These are phyloP conservation scores for Aspergillus sp. DNA, from an alignment of 2,329 filamentous ascomycete genomes.

Conservation along the genomic window DNA sequence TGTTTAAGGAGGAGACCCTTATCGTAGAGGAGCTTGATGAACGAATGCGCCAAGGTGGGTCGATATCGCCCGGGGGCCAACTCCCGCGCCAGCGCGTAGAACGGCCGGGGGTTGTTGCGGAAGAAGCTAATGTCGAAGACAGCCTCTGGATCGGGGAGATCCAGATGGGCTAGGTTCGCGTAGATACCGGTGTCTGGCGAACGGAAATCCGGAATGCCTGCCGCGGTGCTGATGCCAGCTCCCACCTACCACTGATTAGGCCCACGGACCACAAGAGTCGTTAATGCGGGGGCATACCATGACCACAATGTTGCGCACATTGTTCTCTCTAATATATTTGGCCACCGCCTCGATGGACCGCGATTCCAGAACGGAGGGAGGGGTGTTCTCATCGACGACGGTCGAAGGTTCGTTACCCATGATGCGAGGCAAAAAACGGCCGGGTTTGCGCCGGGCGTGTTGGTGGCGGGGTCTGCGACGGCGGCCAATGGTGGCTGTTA, in stretches of 20 bases:
- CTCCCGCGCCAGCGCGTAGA: constrained; percentile 89
- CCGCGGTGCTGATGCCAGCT: constrained; percentile 66
- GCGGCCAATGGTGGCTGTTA: constrained; percentile 18
- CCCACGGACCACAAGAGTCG: background rate
- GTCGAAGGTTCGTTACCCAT: constrained; percentile 87
- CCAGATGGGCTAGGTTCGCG: constrained; percentile 79
- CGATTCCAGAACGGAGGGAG: constrained; percentile 63
- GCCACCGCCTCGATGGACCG: constrained; percentile 73
- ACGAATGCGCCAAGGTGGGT: constrained; percentile 86
- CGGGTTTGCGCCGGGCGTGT: constrained; percentile 12
- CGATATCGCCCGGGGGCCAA: constrained; percentile 86
- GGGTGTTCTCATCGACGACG: constrained; percentile 61
- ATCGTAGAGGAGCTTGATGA: constrained; percentile 75
- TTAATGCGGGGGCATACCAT: constrained; percentile 52
- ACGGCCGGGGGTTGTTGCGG: constrained; percentile 75
- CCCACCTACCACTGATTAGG: constrained; percentile 57
- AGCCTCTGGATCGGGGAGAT: constrained; percentile 84
- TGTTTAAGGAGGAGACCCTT: constrained; percentile 78
- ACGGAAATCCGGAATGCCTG: constrained; percentile 83
- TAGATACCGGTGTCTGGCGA: constrained; percentile 93
- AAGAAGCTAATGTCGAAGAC: constrained; percentile 95
- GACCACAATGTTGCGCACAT: constrained; percentile 71
- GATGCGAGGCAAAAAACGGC: constrained; percentile 17
- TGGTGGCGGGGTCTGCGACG: constrained; percentile 22
- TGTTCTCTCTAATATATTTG: constrained; percentile 71